Percentiles rank a stretch among this genome's conserved stretches.
Conservation (phyloP, 176 grass and related monocot genomes). For the Aegilops longissima region DNA sequence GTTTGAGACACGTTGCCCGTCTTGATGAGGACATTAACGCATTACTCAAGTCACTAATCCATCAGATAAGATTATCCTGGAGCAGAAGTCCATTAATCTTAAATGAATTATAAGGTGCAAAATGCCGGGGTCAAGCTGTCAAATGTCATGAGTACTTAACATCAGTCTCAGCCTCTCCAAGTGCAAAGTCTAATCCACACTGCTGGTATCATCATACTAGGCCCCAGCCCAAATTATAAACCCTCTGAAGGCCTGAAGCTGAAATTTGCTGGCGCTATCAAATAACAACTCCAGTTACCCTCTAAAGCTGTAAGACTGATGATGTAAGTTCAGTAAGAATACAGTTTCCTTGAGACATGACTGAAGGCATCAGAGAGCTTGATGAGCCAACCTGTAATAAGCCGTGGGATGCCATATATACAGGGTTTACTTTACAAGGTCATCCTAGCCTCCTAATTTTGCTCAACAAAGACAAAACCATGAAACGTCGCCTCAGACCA, state of each 20-base stretch:
- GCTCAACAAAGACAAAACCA: slow-evolving; percentile 33
- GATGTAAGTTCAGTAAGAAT: not conserved
- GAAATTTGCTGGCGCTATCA: not conserved
- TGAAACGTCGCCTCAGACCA: slow-evolving; percentile 16
- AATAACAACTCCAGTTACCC: not conserved
- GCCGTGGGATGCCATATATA: slow-evolving; percentile 32
- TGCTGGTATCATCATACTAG: not conserved
- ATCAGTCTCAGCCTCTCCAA: not conserved
- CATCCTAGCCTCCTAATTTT: slow-evolving; percentile 41
- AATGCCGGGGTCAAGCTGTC: not conserved
- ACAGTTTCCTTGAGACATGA: slow-evolving; percentile 1
- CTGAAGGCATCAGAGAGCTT: not conserved
- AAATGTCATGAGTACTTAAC: not conserved
- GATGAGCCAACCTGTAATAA: slow-evolving; percentile 30
- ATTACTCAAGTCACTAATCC: not conserved
- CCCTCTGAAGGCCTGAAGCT: not conserved
- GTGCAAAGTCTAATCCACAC: not conserved
- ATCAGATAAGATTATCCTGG: not conserved
- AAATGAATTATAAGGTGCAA: not conserved
- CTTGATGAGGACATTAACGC: not conserved
- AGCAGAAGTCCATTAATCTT: not conserved
- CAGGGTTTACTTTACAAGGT: slow-evolving; percentile 47
- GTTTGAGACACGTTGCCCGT: not conserved
- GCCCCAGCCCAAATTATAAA: not conserved
- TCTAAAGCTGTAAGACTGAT: not conserved